Conservation (phyloP, 1,139 yeast species). For the Taiozyma onychis region DNA sequence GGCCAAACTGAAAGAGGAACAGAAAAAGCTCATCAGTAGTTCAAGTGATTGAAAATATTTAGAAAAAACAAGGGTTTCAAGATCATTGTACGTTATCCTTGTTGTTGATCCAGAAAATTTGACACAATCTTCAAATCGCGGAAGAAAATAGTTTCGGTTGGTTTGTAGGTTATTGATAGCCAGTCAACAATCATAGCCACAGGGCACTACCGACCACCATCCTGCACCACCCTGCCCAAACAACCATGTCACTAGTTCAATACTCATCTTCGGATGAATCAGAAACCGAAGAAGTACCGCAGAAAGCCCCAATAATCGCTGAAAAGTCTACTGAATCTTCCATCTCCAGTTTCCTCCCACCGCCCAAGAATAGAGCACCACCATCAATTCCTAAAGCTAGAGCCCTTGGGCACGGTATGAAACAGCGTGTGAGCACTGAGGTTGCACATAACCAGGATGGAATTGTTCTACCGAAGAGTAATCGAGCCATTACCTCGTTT, state of each 20-base stretch:
- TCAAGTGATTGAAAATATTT: neutral
- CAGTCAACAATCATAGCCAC: neutral
- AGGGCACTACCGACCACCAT: neutral
- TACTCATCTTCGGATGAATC: constrained; percentile 4
- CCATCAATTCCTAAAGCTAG: constrained; percentile 7
- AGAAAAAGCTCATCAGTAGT: neutral
- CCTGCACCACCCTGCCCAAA: neutral
- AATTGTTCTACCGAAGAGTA: constrained; percentile 12
- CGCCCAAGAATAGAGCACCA: constrained; percentile 16
- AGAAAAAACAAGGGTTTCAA: neutral
- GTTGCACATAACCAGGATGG: constrained; percentile 14
- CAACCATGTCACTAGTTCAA: constrained; percentile 7
- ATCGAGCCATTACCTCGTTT: constrained; percentile 15
- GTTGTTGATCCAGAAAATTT: neutral
- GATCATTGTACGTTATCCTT: too few relatives aligned
- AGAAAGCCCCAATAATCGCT: neutral
- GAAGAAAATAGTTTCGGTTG: neutral
- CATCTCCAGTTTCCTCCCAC: constrained; percentile 21
- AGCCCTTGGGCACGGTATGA: constrained; percentile 16
- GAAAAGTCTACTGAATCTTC: constrained; percentile 4
- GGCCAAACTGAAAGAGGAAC: neutral
- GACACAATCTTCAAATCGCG: neutral
- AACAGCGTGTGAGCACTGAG: constrained; percentile 9
- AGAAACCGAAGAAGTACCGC: constrained; percentile 1
- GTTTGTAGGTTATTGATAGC: neutral